Percentiles rank a stretch among this genome's conserved stretches.
phyloP scores from a whole-genome alignment of 441 rosid genomes.

The Manihot esculenta region DNA sequence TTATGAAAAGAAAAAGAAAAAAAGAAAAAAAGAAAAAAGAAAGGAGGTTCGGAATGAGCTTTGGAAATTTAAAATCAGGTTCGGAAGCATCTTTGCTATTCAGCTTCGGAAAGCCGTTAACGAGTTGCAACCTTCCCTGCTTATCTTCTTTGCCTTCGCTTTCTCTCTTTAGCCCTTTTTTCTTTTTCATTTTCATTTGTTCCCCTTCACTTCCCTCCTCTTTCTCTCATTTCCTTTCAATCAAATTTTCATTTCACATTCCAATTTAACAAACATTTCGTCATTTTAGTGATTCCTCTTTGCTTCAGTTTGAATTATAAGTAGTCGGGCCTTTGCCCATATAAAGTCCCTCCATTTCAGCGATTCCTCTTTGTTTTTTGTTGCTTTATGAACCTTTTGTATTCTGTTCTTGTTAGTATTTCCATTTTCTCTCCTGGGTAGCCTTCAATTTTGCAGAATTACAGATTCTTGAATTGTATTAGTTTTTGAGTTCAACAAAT shows the following conservation, averaged over 20 bases:
- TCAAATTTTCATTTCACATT: constrained; percentile 4
- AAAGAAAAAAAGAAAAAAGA: not conserved
- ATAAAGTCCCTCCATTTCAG: not conserved
- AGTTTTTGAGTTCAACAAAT: not conserved
- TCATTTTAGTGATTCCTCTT: not conserved
- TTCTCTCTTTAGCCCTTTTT: not conserved
- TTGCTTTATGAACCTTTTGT: not conserved
- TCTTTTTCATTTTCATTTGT: constrained; percentile 10
- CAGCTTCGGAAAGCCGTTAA: constrained; percentile 58
- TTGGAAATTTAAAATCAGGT: constrained; percentile 41
- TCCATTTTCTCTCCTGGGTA: constrained; percentile 9
- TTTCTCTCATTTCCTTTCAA: constrained; percentile 4
- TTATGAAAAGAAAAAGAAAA: not conserved
- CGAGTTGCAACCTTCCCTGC: constrained; percentile 28
- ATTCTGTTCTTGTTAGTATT: not conserved
- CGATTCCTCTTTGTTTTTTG: not conserved
- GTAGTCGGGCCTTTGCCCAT: not conserved
- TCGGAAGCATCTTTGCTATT: not conserved
- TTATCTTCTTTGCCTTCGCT: constrained; percentile 10
- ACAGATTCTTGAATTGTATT: not conserved
- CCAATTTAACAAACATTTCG: not conserved
- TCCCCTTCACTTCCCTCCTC: constrained; percentile 8
- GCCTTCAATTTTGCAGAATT: not conserved
- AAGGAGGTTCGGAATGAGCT: constrained; percentile 19
- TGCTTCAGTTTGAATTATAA: constrained; percentile 6